phyloP scores from a whole-genome alignment of 2,329 filamentous ascomycete genomes.

The Aspergillus arachidicola region DNA sequence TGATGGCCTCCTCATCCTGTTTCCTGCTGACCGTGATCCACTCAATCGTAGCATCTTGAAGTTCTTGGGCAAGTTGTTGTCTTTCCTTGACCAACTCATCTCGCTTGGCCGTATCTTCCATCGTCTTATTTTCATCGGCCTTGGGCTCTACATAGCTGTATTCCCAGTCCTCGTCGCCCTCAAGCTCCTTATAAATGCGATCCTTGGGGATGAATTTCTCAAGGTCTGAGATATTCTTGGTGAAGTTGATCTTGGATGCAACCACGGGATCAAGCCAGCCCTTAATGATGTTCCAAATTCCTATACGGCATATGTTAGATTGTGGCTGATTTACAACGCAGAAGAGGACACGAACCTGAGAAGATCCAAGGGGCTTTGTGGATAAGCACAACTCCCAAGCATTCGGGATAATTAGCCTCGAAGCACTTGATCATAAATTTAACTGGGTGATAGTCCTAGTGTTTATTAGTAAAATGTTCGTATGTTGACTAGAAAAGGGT shows the following conservation, averaged over 20 bases:
- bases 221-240: slow-evolving; percentile 77
- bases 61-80: slow-evolving; percentile 67
- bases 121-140: slow-evolving; percentile 72
- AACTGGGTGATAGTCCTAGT: slow-evolving; percentile 84
- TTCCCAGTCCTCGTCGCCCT: slow-evolving; percentile 80
- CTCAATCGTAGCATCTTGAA: slow-evolving; percentile 71
- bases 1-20: slow-evolving; percentile 48
- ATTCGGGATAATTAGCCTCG: slow-evolving; percentile 97
- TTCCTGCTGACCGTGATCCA: slow-evolving; percentile 67
- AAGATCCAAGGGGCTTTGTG: slow-evolving; percentile 98
- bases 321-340: not conserved
- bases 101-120: slow-evolving; percentile 67
- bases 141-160: slow-evolving; percentile 81
- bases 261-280: slow-evolving; percentile 98
- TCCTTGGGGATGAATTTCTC: slow-evolving; percentile 71
- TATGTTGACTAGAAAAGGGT: not conserved
- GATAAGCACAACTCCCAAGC: slow-evolving; percentile 82
- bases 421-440: slow-evolving; percentile 99
- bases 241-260: slow-evolving; percentile 91
- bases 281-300: slow-evolving; percentile 94
- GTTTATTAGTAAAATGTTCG: slow-evolving; percentile 2
- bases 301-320: slow-evolving; percentile 43
- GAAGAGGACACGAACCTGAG: slow-evolving; percentile 62
- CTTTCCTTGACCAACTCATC: slow-evolving; percentile 67
- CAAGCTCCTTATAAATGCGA: slow-evolving; percentile 79